Conservation (phyloP, 1,284 basidiomycete species). For the Sanghuangporus baumii region DNA sequence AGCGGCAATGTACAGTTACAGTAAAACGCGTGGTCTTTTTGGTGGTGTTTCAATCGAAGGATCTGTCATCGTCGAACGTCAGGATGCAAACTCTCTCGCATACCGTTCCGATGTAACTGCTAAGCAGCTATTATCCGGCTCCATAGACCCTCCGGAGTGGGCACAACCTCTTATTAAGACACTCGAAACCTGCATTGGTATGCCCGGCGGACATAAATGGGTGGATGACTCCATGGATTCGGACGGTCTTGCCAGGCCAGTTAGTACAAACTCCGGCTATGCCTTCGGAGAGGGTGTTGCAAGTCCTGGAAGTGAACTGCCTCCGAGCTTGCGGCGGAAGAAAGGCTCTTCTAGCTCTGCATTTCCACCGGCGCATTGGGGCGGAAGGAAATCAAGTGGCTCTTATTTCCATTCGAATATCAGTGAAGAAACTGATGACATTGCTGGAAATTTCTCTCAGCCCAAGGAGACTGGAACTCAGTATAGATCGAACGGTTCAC, state of each 20-base stretch:
- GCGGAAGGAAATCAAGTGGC: constrained; percentile 39
- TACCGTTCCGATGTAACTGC: constrained; percentile 72
- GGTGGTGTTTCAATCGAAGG: constrained; percentile 87
- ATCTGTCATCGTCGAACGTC: constrained; percentile 89
- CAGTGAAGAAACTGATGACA: constrained; percentile 33
- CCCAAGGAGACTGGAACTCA: constrained; percentile 19
- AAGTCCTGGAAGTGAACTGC: constrained; percentile 35
- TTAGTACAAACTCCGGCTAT: constrained; percentile 38
- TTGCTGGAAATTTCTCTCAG: constrained; percentile 26
- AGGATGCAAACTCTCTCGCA: constrained; percentile 83
- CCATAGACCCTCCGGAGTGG: constrained; percentile 73
- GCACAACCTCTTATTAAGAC: constrained; percentile 67
- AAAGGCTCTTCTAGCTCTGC: constrained; percentile 36
- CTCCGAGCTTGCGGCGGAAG: constrained; percentile 35
- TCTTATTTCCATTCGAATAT: constrained; percentile 41
- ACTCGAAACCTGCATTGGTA: constrained; percentile 66
- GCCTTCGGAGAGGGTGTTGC: constrained; percentile 48
- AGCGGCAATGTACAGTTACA: constrained; percentile 97
- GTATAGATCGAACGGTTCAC: constrained; percentile 1
- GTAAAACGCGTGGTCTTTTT: constrained; percentile 90
- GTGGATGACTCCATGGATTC: constrained; percentile 43
- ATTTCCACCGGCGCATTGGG: constrained; percentile 67
- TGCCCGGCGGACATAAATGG: constrained; percentile 67
- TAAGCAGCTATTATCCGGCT: constrained; percentile 76
- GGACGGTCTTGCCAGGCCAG: neutral